Evolutionary conservation across 2,329 filamentous ascomycete genomes (phyloP).

Genomic region (Fusarium sambucinum): DNA sequence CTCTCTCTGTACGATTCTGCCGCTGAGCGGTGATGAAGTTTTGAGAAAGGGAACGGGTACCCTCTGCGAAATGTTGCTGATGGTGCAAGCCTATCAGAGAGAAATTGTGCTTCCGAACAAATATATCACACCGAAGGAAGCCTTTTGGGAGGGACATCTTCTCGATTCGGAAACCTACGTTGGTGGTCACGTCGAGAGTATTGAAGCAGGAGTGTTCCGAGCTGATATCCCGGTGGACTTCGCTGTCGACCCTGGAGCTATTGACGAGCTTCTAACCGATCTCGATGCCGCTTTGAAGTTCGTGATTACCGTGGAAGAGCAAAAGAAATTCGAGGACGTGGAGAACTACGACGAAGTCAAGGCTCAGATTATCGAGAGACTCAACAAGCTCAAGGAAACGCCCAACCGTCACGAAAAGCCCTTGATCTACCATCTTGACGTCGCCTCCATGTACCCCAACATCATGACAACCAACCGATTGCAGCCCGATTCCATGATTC

Average conservation of each 20-base stretch:
- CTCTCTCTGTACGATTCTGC: conserved; percentile 96
- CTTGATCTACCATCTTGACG: conserved; percentile 97
- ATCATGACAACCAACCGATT: conserved; percentile 99
- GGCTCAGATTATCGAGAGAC: conserved; percentile 78
- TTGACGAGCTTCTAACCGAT: conserved; percentile 89
- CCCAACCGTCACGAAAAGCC: conserved; percentile 88
- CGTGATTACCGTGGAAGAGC: conserved; percentile 85
- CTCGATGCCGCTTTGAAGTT: conserved; percentile 91
- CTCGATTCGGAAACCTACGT: conserved; percentile 98
- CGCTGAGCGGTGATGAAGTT: conserved; percentile 91
- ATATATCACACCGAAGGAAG: conserved; percentile 88
- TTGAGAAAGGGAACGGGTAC: conserved; percentile 96
- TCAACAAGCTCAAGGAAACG: conserved; percentile 80
- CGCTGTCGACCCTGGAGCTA: conserved; percentile 85
- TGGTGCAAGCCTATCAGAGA: conserved; percentile 96
- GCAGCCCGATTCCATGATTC: conserved; percentile 98
- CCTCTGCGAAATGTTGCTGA: conserved; percentile 98
- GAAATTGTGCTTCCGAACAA: conserved; percentile 96
- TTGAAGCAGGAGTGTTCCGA: conserved; percentile 96
- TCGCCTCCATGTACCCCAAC: conserved; percentile 99
- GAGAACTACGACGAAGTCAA: conserved; percentile 88
- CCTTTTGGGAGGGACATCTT: conserved; percentile 96
- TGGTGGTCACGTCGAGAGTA: conserved; percentile 98
- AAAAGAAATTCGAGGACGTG: conserved; percentile 83
- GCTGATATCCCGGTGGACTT: conserved; percentile 97